Conservation (phyloP, 2,329 filamentous ascomycete genomes). For the Rutstroemia sp. region DNA sequence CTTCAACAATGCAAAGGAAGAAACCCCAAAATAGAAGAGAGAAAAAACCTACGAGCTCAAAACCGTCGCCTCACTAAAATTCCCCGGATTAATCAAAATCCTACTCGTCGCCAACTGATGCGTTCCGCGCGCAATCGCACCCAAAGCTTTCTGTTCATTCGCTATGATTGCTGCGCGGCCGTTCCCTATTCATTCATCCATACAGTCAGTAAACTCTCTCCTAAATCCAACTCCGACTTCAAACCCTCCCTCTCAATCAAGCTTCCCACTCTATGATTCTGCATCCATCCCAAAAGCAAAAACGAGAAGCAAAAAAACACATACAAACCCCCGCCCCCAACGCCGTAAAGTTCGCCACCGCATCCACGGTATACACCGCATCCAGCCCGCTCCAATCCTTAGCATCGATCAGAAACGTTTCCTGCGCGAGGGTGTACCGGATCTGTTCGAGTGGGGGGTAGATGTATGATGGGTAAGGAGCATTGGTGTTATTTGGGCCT, state of each 20-base stretch:
- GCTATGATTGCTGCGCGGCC: neutral
- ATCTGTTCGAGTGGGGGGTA: conserved; percentile 1
- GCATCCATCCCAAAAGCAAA: too few relatives aligned
- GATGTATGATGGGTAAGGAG: neutral
- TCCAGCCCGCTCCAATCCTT: conserved; percentile 1
- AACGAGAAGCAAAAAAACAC: neutral
- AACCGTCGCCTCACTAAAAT: neutral
- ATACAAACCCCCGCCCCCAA: conserved; percentile 4
- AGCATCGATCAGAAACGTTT: conserved; percentile 1
- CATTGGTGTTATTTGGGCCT: neutral
- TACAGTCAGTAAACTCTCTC: too few relatives aligned
- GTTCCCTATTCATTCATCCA: neutral
- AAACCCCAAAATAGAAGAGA: too few relatives aligned
- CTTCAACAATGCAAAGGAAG: too few relatives aligned
- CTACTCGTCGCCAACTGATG: conserved; percentile 2
- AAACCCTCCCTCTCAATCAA: too few relatives aligned
- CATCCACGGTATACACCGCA: neutral
- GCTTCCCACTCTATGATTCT: too few relatives aligned
- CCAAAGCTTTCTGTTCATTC: neutral
- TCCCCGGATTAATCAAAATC: neutral
- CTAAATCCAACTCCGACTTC: neutral
- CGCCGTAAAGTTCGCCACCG: conserved; percentile 1
- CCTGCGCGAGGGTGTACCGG: conserved; percentile 1
- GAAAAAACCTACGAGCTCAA: conserved; percentile 1
- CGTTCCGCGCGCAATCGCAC: neutral